A percentile compares a stretch with the other conserved stretches of the same genome.
Conservation (phyloP, 192 early-diverging fungal species). For the Backusella mclennaniae region DNA sequence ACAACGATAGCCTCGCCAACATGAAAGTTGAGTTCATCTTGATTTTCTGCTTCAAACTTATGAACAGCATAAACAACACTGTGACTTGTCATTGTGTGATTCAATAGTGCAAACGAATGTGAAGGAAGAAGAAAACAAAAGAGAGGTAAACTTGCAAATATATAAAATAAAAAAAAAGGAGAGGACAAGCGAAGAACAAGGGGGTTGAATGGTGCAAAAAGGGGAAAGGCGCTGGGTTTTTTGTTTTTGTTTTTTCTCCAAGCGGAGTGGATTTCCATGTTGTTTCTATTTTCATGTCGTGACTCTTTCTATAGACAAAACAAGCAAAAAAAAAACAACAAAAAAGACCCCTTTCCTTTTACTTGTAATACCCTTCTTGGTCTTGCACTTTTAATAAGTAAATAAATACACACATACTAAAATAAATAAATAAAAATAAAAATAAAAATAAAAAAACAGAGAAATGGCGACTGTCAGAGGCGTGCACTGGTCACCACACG, state of each 20-base stretch:
- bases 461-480: slow-evolving; percentile 3
- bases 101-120: background rate
- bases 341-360: slow-evolving; percentile 12
- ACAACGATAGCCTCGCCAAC: slow-evolving; percentile 66
- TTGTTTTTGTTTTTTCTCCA: background rate
- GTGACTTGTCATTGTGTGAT: slow-evolving; percentile 7
- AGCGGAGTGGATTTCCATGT: background rate
- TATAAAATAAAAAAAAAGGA: background rate
- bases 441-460: background rate
- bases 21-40: slow-evolving; percentile 67
- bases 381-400: background rate
- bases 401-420: no score
- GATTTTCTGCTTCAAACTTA: slow-evolving; percentile 59
- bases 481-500: slow-evolving; percentile 21
- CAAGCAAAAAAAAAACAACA: background rate
- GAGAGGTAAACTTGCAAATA: background rate
- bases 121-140: background rate
- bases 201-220: background rate
- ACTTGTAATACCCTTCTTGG: background rate
- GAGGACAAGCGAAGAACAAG: background rate
- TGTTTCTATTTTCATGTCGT: background rate
- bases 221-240: background rate
- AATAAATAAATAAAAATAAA: no score
- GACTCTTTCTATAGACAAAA: background rate
- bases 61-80: slow-evolving; percentile 55